Base-by-base conservation (phyloP, 352 stramenopile species). In the Globisporangium spinosum region DNA sequence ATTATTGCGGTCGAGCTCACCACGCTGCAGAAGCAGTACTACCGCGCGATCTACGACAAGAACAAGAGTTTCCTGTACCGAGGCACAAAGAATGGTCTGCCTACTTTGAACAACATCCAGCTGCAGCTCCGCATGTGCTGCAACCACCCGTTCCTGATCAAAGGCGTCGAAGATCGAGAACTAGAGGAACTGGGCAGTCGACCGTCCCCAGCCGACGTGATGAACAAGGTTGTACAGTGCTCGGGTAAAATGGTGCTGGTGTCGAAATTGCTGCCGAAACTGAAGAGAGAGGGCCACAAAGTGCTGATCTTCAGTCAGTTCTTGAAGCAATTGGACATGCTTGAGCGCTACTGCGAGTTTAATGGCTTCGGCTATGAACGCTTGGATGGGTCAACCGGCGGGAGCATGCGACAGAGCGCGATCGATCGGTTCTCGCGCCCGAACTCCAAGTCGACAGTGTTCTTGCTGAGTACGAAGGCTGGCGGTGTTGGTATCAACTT, bases 111-210 rank as follows among this genome's bases (percentile, higher is more conserved):
- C 74, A 99, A 99, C 80, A 94, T 99, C 62, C 97, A 98, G 47
- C 98, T 99, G 83, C 94, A 99, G 80, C 76, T 99, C 25, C 82
- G 97, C 38, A 99, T 99, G 75, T 99, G 97, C 77, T 99, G 98
- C 75, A 99, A 99, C 77, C 98, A 99, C 75, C 91, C 98, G 2
- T 99, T 99, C 75, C 77, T 99, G 32, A 97, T 99, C 60, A 98
- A 98, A 68, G 97, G 97, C 17, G 89, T 95, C 22, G 87, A 96
- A 70, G 83, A 95, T 34, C 78, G 87, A 53, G 89, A 97, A 51
- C 68, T 96, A 1, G 85, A 91, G 43, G 82, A 94, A 40, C 78
- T 97, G 10, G 83, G 87, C 15, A 74, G 63, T 10, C 73, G 73
- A 6, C 85, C 87, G 0, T 79, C 80, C 17, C 58, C 77, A 9